Evolutionary conservation across 495 filamentous ascomycete species (phyloP).

Genomic region (Lasiosphaeria miniovina): DNA sequence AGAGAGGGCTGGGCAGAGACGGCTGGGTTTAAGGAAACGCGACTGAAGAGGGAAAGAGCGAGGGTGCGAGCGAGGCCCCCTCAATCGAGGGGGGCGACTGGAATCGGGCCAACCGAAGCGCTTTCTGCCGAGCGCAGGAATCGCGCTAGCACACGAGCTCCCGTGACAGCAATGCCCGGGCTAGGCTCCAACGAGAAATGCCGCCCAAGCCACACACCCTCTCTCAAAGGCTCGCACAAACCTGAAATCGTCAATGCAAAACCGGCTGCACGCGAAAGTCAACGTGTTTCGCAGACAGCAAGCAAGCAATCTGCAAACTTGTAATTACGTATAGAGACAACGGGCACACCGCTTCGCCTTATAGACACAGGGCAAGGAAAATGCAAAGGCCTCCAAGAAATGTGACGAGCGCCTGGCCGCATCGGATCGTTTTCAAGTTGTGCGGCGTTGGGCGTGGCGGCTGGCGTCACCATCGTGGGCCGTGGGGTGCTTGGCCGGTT

Average conservation of each 20-base stretch:
- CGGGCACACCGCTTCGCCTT: too few relatives aligned
- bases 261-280: too few relatives aligned
- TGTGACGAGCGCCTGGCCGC: too few relatives aligned
- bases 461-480: background rate
- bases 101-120: conserved; percentile 20
- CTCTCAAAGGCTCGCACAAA: background rate
- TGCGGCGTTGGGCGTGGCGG: background rate
- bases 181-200: too few relatives aligned
- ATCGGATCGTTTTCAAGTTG: background rate
- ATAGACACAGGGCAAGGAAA: too few relatives aligned
- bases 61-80: conserved; percentile 7
- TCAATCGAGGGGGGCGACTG: conserved; percentile 15
- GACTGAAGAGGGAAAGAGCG: conserved; percentile 9
- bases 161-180: conserved; percentile 20
- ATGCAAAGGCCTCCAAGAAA: too few relatives aligned
- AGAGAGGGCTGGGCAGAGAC: conserved; percentile 20
- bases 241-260: too few relatives aligned
- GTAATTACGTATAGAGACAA: too few relatives aligned
- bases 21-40: conserved; percentile 26
- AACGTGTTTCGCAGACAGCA: too few relatives aligned
- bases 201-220: background rate
- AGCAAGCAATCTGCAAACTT: too few relatives aligned
- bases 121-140: conserved; percentile 15
- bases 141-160: conserved; percentile 35
- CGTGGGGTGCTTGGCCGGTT: background rate